phyloP scores from a whole-genome alignment of 78 protist genomes.

The Tieghemostelium lacteum region DNA sequence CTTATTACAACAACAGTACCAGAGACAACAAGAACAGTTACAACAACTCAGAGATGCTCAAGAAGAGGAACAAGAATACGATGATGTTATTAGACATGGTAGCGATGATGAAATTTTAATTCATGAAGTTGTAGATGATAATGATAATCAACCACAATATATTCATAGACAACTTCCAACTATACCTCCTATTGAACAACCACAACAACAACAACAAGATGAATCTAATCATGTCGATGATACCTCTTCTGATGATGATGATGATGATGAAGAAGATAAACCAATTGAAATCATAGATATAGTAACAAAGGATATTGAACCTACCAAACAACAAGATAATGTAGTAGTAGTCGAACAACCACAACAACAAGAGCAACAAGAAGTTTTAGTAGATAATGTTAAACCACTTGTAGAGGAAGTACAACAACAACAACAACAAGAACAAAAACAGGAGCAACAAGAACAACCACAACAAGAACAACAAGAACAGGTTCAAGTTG shows the following conservation, averaged over 20 bases:
- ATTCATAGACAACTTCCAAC: too few species aligned
- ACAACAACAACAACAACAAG: background rate
- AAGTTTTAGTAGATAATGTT: background rate
- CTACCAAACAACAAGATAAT: background rate
- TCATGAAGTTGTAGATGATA: too few species aligned
- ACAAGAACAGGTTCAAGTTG: background rate
- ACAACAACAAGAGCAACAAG: background rate
- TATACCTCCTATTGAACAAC: background rate
- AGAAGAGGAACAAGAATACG: slow-evolving; percentile 46
- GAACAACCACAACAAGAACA: background rate
- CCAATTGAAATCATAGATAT: background rate
- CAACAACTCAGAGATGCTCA: slow-evolving; percentile 21
- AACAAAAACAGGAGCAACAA: too few species aligned
- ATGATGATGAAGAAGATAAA: too few species aligned
- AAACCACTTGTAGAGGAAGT: background rate
- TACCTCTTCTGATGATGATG: too few species aligned
- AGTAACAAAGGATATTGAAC: background rate
- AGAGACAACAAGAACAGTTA: slow-evolving; percentile 4
- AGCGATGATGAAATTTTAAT: slow-evolving; percentile 7
- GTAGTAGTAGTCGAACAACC: too few species aligned
- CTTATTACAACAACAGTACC: slow-evolving; percentile 10
- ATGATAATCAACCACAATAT: background rate
- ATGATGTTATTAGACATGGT: slow-evolving; percentile 7
- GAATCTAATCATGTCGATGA: too few species aligned
- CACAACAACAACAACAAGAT: background rate